Evolutionary conservation across 768 basidiomycete species (phyloP), one percentile per base, ranked within the genome.

Genomic region (Daedaleopsis sinensis): DNA sequence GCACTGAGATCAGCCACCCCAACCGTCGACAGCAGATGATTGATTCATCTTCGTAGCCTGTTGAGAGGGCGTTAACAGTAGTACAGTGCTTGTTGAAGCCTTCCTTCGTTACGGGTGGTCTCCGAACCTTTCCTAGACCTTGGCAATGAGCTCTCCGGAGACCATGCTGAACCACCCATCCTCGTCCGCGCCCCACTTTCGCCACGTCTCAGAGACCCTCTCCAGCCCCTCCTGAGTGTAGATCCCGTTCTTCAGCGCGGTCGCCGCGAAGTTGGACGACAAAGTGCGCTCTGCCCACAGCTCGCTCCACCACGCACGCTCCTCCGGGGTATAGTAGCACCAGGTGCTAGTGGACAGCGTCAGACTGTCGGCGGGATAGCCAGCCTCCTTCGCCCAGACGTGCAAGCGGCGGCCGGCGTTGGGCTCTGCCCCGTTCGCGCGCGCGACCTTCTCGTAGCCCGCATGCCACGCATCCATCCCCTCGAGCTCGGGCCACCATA

Each of bases 271-370:
- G 24, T 65, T 64, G 12, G 78, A 80, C 2, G 61, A 46, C 2
- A 76, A 60, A 1, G 70, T 73, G 7, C 80, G 66, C 16, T 78
- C 78, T 11, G 78, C 76, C 78, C 77, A 79, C 42, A 75, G 24
- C 13, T 62, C 69, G 6, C 76, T 69, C 74, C 74, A 81, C 76
- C 76, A 80, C 12, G 62, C 67, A 0, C 74, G 69, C 37, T 81
- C 78, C 59, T 76, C 76, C 0, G 69, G 57, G 0, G 71, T 73
- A 53, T 69, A 73, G 65, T 63, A 79, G 66, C 76, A 78, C 78
- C 73, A 77, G 23, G 72, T 69, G 2, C 77, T 72, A 0, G 66
- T 72, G 12, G 69, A 70, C 49, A 70, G 59, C 1, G 67, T 70
- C 24, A 80, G 71, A 15, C 67, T 61, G 1, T 55, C 59, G 4